A percentile compares a stretch with the other conserved stretches of the same genome.
Evolutionary conservation across 768 basidiomycete species (phyloP).

Genomic region (Serendipita indica): DNA sequence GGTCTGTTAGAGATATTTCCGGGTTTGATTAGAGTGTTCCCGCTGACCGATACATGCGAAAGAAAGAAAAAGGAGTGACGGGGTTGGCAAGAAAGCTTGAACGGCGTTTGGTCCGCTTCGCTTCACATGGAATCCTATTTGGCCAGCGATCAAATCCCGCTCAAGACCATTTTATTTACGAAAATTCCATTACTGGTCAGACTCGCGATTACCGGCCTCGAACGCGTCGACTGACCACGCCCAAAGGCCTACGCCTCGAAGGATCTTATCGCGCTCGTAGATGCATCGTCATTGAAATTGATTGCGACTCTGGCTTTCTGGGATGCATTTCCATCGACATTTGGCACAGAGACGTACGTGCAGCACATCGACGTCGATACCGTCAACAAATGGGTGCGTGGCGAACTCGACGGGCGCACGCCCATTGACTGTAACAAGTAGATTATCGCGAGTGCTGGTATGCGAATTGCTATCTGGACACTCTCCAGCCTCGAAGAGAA

Average conservation of each 20-base stretch:
- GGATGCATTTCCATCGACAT: constrained; percentile 60
- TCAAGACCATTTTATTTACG: not conserved
- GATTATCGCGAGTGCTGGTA: constrained; percentile 60
- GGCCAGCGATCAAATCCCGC: not conserved
- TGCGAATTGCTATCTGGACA: constrained; percentile 64
- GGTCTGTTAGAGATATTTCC: not conserved
- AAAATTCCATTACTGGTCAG: not conserved
- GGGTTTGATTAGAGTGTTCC: not conserved
- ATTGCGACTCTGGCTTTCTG: constrained; percentile 61
- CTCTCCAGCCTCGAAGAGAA: constrained; percentile 48
- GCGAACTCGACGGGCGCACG: not conserved
- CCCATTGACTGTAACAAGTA: constrained; percentile 22
- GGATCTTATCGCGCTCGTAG: constrained; percentile 44
- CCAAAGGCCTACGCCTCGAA: constrained; percentile 10
- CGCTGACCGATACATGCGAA: constrained; percentile 3
- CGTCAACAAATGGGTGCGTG: constrained; percentile 65
- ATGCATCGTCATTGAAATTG: constrained; percentile 51
- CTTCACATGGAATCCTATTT: not conserved
- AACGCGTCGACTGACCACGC: not conserved
- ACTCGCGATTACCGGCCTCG: not conserved
- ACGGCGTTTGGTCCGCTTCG: not conserved
- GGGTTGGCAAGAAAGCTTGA: constrained; percentile 2
- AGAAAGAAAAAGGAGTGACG: constrained; percentile 3
- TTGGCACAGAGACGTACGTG: constrained; percentile 31
- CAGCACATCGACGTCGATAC: constrained; percentile 56